Base-by-base conservation (phyloP, 352 stramenopile genomes). In the Phytopythium kandeliae region DNA sequence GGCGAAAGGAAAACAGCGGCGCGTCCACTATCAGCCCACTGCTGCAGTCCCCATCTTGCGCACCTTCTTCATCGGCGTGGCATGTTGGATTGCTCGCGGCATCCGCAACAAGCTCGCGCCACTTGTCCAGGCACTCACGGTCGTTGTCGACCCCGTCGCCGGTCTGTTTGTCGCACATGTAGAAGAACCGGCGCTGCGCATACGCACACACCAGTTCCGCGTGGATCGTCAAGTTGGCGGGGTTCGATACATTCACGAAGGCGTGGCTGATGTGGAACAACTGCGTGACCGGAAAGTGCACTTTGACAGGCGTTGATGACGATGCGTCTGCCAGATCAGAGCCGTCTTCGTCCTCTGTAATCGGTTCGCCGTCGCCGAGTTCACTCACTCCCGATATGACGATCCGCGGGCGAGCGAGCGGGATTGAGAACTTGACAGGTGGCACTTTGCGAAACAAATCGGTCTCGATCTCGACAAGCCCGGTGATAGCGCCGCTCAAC, bases 121-220 rank as follows among this genome's bases (percentile, higher is more conserved):
- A 51, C 30, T 41, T 19, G 0, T 1, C 10, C 22, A 51, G 21
- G 26, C 45, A 51, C 21, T 51, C 45, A 21, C 5, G n/a, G 19
- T 48, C 42, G 25, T 31, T 30, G 17, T 38, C 21, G 9, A 3
- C 11, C 2, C 13, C 17, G 17, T 16, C 16, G 30, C 11, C 55
- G 28, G 65, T 25, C n/a, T 24, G 36, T 19, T 24, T 34, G 11
- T 69, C 48, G 47, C 77, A 88, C 4, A 37, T 47, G 56, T 78
- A 85, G 49, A 85, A 86, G 4, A 78, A n/a, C 17, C 41, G n/a
- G 47, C 52, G 57, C 31, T 86, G 64, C 15, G 41, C 25, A 52
- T 65, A 45, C 12, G 72, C 40, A 24, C 74, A 62, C 0, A 73
- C 51, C 26, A 88, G 54, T 31, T 88, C 74, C 60, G 85, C 69